Evolutionary conservation across 768 basidiomycete genomes (phyloP), one percentile per base, ranked within the genome.

Genomic region (Agrocybe chaxingu): DNA sequence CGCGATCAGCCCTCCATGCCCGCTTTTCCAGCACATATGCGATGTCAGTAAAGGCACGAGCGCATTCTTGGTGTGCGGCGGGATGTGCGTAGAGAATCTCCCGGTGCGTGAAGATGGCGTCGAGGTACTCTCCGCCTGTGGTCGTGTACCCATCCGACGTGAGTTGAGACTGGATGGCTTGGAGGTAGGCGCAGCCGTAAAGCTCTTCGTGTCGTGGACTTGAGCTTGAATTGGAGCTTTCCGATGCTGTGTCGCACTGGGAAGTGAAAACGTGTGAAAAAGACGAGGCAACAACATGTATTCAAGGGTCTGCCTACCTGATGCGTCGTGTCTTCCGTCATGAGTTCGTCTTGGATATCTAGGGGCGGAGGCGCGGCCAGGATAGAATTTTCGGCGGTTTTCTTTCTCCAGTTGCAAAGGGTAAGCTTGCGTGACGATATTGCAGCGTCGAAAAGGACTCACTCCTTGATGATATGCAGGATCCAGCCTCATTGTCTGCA

Each of bases 31-130:
- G 65, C 34, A 73, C 65, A 51, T 71, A 74, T 8, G 88, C 88
- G 54, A 91, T 71, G 64, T 84, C 84, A 67, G 70, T 80, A 65
- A 87, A 81, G 11, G 71, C 82, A 45, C 74, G 70, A 44, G 84
- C 80, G 70, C 88, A 90, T 31, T 79, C 77, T 51, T 54, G 66
- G 70, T 90, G 88, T 8, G 72, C 82, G 48, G 72, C 69, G 13
- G 88, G 87, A 60, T 72, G 83, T 8, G 83, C 78, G 54, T 67
- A 71, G 53, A 84, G 73, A 34, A 85, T 79, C 62, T 85, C 81
- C 62, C 88, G 86, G 69, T 91, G 88, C 0, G 82, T 81, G 67
- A 89, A 87, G 59, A 91, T 83, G 45, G 78, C 75, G 61, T 91
- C 88, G 66, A 91, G 78, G 61, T 89, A 91, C 51, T 79, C 86